Evolutionary conservation across 73 alveolate species (phyloP).

Genomic region (Stentor roeselii): DNA sequence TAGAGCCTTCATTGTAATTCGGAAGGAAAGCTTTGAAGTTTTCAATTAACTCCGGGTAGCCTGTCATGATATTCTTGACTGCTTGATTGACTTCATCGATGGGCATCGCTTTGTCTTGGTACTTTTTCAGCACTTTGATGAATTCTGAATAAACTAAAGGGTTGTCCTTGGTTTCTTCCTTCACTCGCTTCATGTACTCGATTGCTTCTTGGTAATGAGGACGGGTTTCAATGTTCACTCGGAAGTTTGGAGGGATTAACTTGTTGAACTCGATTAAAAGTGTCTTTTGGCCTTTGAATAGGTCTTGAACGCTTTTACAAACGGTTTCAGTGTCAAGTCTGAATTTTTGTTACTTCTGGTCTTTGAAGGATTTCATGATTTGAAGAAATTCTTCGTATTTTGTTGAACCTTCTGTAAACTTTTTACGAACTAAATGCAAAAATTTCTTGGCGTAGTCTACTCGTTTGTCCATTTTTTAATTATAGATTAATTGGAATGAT

Average conservation of each 20-base stretch:
- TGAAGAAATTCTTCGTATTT: slow-evolving; percentile 22
- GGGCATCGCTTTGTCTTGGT: slow-evolving; percentile 18
- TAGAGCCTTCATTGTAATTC: slow-evolving; percentile 3
- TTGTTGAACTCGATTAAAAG: slow-evolving; percentile 11
- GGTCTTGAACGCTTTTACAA: slow-evolving; percentile 28
- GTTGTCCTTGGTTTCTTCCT: slow-evolving; percentile 12
- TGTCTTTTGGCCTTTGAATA: slow-evolving; percentile 14
- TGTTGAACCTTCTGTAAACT: neutral
- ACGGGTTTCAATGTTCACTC: slow-evolving; percentile 14
- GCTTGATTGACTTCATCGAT: slow-evolving; percentile 13
- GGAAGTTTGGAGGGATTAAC: slow-evolving; percentile 21
- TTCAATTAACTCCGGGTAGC: slow-evolving; percentile 5
- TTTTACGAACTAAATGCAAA: neutral
- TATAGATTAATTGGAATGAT: too few species aligned
- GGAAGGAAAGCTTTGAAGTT: slow-evolving; percentile 22
- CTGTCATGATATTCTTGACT: neutral
- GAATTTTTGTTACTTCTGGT: slow-evolving; percentile 1
- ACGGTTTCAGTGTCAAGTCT: slow-evolving; percentile 25
- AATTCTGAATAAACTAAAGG: slow-evolving; percentile 13
- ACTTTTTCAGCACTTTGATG: neutral
- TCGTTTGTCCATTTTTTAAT: neutral
- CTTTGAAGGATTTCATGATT: slow-evolving; percentile 25
- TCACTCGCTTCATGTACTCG: slow-evolving; percentile 29
- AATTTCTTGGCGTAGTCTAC: slow-evolving; percentile 9
- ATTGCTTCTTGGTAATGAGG: slow-evolving; percentile 31